Percentiles rank a stretch among this genome's conserved stretches.
phyloP scores from a whole-genome alignment of 108 stramenopile species.

The Cyclotella cryptica region DNA sequence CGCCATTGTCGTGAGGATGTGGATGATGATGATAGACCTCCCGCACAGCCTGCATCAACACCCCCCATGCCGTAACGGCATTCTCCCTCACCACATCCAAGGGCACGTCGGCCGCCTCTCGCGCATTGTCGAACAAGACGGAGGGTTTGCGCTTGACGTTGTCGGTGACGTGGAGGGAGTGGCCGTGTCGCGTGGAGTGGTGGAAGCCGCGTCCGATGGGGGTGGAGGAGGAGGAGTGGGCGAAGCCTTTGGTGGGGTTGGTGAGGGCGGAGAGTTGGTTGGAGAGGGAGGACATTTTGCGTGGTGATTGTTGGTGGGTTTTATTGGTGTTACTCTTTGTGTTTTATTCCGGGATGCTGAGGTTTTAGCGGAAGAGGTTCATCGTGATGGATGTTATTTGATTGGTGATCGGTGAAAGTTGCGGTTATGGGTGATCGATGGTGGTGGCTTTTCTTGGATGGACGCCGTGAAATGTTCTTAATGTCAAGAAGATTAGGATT shows the following conservation, averaged over 20 bases:
- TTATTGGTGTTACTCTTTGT: no score
- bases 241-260: slow-evolving; percentile 21
- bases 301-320: background rate
- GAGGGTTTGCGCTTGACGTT: slow-evolving; percentile 55
- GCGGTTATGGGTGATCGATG: no score
- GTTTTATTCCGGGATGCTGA: no score
- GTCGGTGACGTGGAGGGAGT: slow-evolving; percentile 31
- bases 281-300: slow-evolving; percentile 29
- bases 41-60: slow-evolving; percentile 22
- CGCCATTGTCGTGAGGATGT: background rate
- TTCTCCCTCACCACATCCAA: slow-evolving; percentile 69
- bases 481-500: no score
- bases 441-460: no score
- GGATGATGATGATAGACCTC: background rate
- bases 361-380: no score
- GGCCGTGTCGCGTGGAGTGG: slow-evolving; percentile 66
- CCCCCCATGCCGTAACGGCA: slow-evolving; percentile 53
- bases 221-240: slow-evolving; percentile 37
- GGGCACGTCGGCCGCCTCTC: slow-evolving; percentile 68
- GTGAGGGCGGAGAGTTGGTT: slow-evolving; percentile 47
- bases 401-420: no score
- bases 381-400: no score
- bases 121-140: slow-evolving; percentile 71
- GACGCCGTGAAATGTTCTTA: no score
- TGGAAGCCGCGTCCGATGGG: slow-evolving; percentile 67